phyloP scores from a whole-genome alignment of 1,284 basidiomycete species.

The Amylostereum chailletii region DNA sequence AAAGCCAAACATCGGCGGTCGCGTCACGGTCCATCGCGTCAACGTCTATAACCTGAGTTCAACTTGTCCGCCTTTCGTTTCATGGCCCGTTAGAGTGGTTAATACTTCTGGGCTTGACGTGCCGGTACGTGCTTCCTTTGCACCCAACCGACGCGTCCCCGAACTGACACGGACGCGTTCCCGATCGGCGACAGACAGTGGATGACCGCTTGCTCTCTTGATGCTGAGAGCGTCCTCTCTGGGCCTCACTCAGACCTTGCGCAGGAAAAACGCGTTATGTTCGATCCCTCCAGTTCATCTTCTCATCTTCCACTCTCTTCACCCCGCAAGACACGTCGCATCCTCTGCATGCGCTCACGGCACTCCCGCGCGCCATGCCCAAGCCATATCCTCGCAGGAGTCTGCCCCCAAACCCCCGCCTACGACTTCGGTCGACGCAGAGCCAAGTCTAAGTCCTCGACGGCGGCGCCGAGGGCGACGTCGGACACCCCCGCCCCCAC shows the following conservation, averaged over 20 bases:
- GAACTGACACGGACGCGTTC: too few species aligned
- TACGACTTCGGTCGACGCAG: not conserved
- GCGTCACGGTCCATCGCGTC: too few species aligned
- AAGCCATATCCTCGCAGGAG: not conserved
- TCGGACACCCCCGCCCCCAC: not conserved
- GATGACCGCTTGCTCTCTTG: constrained; percentile 64
- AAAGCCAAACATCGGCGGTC: too few species aligned
- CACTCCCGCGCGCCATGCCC: not conserved
- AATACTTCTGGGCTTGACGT: too few species aligned
- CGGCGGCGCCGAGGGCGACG: not conserved
- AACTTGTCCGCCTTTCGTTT: too few species aligned
- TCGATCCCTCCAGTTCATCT: constrained; percentile 6
- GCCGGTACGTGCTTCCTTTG: too few species aligned
- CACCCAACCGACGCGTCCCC: too few species aligned
- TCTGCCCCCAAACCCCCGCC: not conserved
- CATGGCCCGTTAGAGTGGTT: too few species aligned
- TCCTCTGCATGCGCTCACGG: not conserved
- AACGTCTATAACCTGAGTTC: too few species aligned
- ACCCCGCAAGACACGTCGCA: not conserved
- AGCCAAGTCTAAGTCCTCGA: not conserved
- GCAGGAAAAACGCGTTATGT: constrained; percentile 12
- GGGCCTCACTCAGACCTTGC: constrained; percentile 37
- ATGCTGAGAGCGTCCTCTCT: constrained; percentile 76
- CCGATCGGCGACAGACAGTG: not conserved
- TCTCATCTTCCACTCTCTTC: constrained; percentile 1